These are phyloP conservation scores for Venturia pyrina DNA, from an alignment of 2,329 filamentous ascomycete genomes.

Conservation along the genomic window DNA sequence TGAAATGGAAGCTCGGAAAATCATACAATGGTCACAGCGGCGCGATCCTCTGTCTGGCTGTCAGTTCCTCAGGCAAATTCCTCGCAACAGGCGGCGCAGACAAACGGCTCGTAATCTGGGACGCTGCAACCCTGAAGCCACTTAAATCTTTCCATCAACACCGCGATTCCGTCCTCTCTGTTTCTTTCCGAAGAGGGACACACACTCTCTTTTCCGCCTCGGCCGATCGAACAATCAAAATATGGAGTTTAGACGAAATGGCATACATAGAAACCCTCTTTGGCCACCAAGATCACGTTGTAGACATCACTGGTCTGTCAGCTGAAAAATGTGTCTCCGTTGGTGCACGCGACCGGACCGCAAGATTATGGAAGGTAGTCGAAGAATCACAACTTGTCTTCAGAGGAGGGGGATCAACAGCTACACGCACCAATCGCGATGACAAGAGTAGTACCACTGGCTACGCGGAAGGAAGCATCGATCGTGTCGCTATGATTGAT, in stretches of 20 bases:
- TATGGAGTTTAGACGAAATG: conserved; percentile 66
- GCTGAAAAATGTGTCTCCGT: conserved; percentile 47
- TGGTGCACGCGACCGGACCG: conserved; percentile 82
- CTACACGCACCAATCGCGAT: conserved; percentile 19
- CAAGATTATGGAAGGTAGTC: conserved; percentile 87
- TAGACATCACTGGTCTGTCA: conserved; percentile 53
- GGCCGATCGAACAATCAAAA: conserved; percentile 86
- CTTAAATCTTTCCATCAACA: conserved; percentile 81
- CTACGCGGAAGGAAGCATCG: conserved; percentile 68
- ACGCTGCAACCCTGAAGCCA: conserved; percentile 65
- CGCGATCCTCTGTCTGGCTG: conserved; percentile 72
- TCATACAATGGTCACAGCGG: conserved; percentile 63
- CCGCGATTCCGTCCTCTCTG: conserved; percentile 72
- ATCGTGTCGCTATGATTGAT: conserved; percentile 82
- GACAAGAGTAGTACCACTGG: conserved; percentile 40
- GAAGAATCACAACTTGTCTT: conserved; percentile 96
- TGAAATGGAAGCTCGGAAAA: conserved; percentile 22
- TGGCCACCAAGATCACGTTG: conserved; percentile 85
- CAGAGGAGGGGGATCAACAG: conserved; percentile 58
- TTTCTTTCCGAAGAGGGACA: conserved; percentile 75
- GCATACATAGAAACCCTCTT: conserved; percentile 95
- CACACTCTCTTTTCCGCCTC: conserved; percentile 90
- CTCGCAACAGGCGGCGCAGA: conserved; percentile 86
- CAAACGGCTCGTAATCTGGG: conserved; percentile 77
- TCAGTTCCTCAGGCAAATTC: conserved; percentile 80